Evolutionary conservation across 2,329 filamentous ascomycete species (phyloP).

Genomic region (Talaromyces sp.): DNA sequence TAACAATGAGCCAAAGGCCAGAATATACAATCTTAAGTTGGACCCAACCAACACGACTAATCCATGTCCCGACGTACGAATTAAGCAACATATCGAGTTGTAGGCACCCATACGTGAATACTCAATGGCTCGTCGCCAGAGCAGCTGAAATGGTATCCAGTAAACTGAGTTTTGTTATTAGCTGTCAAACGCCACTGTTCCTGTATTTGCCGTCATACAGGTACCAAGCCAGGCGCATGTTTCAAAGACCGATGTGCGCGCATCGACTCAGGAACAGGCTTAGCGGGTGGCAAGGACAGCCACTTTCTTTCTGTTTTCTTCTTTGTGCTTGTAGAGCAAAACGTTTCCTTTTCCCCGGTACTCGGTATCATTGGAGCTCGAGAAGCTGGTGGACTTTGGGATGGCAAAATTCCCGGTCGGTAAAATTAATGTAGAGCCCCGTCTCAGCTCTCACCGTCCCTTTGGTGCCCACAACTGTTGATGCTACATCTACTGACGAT

Average conservation of each 20-base stretch:
- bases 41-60: background rate
- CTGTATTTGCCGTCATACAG: background rate
- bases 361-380: background rate
- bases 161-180: background rate
- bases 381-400: background rate
- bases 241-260: background rate
- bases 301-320: background rate
- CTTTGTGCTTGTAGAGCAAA: background rate
- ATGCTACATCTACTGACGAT: background rate
- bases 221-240: background rate
- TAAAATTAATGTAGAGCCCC: background rate
- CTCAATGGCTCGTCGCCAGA: background rate
- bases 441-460: conserved; percentile 2
- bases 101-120: background rate
- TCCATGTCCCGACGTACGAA: no score
- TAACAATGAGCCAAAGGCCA: background rate
- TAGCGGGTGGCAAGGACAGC: conserved; percentile 7
- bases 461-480: background rate
- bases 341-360: background rate
- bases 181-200: background rate
- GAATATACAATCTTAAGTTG: background rate
- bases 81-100: background rate
- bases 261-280: conserved; percentile 8
- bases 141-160: background rate
- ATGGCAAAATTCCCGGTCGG: background rate